A percentile compares a stretch with the other conserved stretches of the same genome.
Evolutionary conservation across 2,329 filamentous ascomycete genomes (phyloP).

Genomic region (Lecanoromycetidae sp.): DNA sequence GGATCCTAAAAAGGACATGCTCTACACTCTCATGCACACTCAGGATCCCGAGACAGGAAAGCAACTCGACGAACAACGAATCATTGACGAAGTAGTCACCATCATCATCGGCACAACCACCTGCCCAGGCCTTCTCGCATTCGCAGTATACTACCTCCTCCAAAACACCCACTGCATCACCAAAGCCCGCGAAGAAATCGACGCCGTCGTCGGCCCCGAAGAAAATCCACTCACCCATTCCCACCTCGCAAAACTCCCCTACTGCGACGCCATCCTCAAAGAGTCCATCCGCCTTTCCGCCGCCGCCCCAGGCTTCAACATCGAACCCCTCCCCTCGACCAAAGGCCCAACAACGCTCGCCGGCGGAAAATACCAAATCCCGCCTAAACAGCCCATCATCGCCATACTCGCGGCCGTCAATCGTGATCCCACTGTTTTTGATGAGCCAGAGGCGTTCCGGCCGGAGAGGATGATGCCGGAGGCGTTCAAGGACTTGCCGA

Average conservation of each 20-base stretch:
- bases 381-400: conserved; percentile 39
- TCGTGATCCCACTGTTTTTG: conserved; percentile 51
- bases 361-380: conserved; percentile 49
- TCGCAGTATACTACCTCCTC: conserved; percentile 47
- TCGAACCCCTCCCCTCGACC: conserved; percentile 40
- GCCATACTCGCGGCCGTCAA: conserved; percentile 45
- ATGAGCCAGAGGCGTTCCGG: conserved; percentile 53
- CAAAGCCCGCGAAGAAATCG: conserved; percentile 56
- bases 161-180: conserved; percentile 48
- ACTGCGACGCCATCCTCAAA: conserved; percentile 52
- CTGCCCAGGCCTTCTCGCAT: conserved; percentile 15
- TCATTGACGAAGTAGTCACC: conserved; percentile 56
- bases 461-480: conserved; percentile 64
- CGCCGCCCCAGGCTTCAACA: conserved; percentile 46
- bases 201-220: conserved; percentile 48
- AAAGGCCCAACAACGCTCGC: conserved; percentile 37
- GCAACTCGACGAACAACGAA: conserved; percentile 44
- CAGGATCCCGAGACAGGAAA: conserved; percentile 51
- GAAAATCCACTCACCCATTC: conserved; percentile 47
- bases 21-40: conserved; percentile 47
- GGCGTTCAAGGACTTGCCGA: conserved; percentile 52
- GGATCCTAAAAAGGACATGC: conserved; percentile 46
- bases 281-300: conserved; percentile 54
- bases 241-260: conserved; percentile 52
- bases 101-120: conserved; percentile 46